Percentiles rank a stretch among this genome's conserved stretches.
These are phyloP conservation scores for Ceratobasidium papillatum DNA, from an alignment of 1,284 basidiomycete genomes.

Conservation along the genomic window DNA sequence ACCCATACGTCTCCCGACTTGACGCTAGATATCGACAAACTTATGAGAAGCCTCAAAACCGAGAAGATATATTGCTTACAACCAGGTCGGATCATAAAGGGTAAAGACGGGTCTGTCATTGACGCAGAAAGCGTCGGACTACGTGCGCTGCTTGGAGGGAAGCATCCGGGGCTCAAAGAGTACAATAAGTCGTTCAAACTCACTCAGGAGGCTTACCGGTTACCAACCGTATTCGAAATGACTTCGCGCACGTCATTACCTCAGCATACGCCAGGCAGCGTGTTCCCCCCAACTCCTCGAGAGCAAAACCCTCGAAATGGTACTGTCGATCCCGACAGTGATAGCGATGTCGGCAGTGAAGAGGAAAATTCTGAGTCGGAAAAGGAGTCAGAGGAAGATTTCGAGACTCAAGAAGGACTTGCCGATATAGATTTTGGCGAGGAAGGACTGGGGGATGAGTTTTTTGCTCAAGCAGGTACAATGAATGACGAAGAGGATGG, in stretches of 20 bases:
- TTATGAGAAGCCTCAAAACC: background rate
- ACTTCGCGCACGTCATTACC: background rate
- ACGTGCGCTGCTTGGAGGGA: background rate
- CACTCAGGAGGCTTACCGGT: background rate
- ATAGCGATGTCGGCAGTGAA: background rate
- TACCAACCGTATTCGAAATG: background rate
- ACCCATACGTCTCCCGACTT: background rate
- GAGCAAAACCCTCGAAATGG: background rate
- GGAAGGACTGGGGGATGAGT: background rate
- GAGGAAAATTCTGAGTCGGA: background rate
- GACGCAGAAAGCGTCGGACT: background rate
- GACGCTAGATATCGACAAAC: background rate
- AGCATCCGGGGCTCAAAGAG: background rate
- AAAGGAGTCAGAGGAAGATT: background rate
- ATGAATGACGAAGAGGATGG: background rate
- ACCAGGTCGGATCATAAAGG: background rate
- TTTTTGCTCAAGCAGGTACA: background rate
- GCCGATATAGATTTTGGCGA: background rate
- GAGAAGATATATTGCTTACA: background rate
- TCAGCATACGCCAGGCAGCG: background rate
- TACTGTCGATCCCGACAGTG: background rate
- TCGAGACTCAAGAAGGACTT: background rate
- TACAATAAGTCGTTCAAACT: background rate
- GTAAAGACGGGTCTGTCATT: background rate
- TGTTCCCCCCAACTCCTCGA: background rate